These are phyloP conservation scores for Prunus mume DNA, from an alignment of 306 rosid species.

Conservation along the genomic window DNA sequence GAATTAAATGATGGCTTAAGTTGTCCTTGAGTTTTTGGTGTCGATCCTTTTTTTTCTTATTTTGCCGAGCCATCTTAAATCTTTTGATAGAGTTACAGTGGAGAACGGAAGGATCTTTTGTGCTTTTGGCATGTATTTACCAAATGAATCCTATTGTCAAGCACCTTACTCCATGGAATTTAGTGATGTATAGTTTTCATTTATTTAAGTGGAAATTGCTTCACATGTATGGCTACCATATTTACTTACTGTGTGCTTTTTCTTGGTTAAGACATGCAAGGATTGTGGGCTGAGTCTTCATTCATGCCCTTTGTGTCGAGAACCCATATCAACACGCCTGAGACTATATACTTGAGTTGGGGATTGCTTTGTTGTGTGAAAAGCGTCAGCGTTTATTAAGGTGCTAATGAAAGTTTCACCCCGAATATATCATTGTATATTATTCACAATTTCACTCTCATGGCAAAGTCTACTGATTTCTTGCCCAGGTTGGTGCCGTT, in stretches of 20 bases:
- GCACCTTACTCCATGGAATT: not conserved
- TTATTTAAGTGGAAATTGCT: not conserved
- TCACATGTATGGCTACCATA: not conserved
- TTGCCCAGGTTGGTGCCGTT: too few species aligned
- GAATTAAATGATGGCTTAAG: not conserved
- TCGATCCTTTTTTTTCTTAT: not conserved
- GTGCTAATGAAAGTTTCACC: not conserved
- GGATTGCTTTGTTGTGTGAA: not conserved
- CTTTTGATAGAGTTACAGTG: not conserved
- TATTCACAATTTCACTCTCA: not conserved
- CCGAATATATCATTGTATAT: not conserved
- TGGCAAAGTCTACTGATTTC: not conserved
- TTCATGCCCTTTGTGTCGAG: slow-evolving; percentile 75
- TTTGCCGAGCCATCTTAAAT: not conserved
- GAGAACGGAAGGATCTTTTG: not conserved
- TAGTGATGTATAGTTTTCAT: too few species aligned
- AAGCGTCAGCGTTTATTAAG: not conserved
- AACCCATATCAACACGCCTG: slow-evolving; percentile 70
- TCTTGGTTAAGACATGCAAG: slow-evolving; percentile 59
- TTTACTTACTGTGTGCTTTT: not conserved
- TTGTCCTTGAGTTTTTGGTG: not conserved
- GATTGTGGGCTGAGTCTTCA: slow-evolving; percentile 68
- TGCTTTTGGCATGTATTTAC: too few species aligned
- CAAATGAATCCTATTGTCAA: not conserved
- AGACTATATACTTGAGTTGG: slow-evolving; percentile 48